A percentile compares a stretch with the other conserved stretches of the same genome.
Evolutionary conservation across 192 early-diverging fungal genomes (phyloP).

Genomic region (Entomortierella parvispora): DNA sequence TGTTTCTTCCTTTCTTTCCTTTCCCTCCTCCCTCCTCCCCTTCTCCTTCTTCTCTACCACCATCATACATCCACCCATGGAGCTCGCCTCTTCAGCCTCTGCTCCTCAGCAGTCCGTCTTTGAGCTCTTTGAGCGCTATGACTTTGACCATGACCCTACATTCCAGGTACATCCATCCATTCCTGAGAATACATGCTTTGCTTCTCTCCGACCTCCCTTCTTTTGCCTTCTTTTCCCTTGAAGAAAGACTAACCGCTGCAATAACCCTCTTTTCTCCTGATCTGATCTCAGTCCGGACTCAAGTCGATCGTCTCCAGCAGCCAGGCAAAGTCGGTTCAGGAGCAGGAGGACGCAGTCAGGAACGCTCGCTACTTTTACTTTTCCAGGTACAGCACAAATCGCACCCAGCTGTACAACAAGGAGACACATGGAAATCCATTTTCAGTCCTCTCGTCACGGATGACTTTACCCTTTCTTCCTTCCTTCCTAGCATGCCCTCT

Average conservation of each 20-base stretch:
- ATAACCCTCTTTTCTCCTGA: background rate
- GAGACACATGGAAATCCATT: background rate
- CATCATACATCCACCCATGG: background rate
- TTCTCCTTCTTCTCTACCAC: background rate
- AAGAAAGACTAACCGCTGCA: background rate
- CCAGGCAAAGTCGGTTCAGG: conserved; percentile 20
- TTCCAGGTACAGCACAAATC: conserved; percentile 18
- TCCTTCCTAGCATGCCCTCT: background rate
- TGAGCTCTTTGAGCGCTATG: conserved; percentile 27
- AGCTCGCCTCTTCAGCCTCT: conserved; percentile 6
- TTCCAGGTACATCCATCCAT: conserved; percentile 26
- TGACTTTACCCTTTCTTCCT: too few species aligned
- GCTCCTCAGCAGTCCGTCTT: conserved; percentile 29
- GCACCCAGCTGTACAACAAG: background rate
- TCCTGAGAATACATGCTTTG: background rate
- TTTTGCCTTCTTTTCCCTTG: too few species aligned
- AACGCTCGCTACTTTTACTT: conserved; percentile 45
- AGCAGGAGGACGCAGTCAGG: conserved; percentile 29
- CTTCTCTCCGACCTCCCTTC: too few species aligned
- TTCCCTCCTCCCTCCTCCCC: background rate
- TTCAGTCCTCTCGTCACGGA: too few species aligned
- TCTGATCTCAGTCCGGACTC: conserved; percentile 11
- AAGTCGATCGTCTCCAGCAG: conserved; percentile 32
- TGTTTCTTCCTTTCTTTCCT: too few species aligned
- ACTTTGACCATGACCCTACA: conserved; percentile 40